A percentile compares a stretch with the other conserved stretches of the same genome.
phyloP scores from a whole-genome alignment of 768 basidiomycete species.

The Tylopilus vinaceipallidus region DNA sequence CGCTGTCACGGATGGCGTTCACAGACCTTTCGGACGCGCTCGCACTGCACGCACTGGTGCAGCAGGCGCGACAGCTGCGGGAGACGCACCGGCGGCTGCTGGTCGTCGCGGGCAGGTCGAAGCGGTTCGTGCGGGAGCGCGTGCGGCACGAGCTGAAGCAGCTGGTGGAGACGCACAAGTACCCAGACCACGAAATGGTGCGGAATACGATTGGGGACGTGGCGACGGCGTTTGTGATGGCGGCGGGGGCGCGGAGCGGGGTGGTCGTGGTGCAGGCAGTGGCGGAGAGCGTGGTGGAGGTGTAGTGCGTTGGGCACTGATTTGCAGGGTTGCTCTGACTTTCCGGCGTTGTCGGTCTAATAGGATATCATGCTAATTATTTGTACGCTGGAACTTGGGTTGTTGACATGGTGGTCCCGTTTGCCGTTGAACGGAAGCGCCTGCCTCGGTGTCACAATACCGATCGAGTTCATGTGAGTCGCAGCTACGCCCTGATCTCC shows the following conservation, averaged over 20 bases:
- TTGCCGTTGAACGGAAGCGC: too few relatives aligned
- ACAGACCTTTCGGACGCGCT: slow-evolving; percentile 42
- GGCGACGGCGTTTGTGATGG: slow-evolving; percentile 69
- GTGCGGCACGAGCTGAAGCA: slow-evolving; percentile 57
- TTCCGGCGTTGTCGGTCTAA: too few relatives aligned
- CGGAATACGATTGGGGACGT: slow-evolving; percentile 86
- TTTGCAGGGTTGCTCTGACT: too few relatives aligned
- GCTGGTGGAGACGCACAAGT: slow-evolving; percentile 37
- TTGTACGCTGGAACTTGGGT: too few relatives aligned
- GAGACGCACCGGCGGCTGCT: slow-evolving; percentile 42
- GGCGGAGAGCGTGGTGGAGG: slow-evolving; percentile 18
- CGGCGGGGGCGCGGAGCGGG: slow-evolving; percentile 54
- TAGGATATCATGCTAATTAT: too few relatives aligned
- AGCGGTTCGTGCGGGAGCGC: slow-evolving; percentile 60
- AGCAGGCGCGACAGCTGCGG: slow-evolving; percentile 34
- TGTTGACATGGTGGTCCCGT: too few relatives aligned
- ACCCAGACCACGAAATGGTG: slow-evolving; percentile 35
- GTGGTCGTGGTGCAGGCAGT: slow-evolving; percentile 70
- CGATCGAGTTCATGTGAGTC: too few relatives aligned
- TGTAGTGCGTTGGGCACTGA: not conserved
- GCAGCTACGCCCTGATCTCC: too few relatives aligned
- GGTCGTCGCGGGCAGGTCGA: slow-evolving; percentile 75
- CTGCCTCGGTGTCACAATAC: too few relatives aligned
- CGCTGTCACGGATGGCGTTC: slow-evolving; percentile 70
- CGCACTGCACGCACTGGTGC: slow-evolving; percentile 57